Conservation (phyloP, 2,329 filamentous ascomycete genomes). For the Cercospora nicotianae region DNA sequence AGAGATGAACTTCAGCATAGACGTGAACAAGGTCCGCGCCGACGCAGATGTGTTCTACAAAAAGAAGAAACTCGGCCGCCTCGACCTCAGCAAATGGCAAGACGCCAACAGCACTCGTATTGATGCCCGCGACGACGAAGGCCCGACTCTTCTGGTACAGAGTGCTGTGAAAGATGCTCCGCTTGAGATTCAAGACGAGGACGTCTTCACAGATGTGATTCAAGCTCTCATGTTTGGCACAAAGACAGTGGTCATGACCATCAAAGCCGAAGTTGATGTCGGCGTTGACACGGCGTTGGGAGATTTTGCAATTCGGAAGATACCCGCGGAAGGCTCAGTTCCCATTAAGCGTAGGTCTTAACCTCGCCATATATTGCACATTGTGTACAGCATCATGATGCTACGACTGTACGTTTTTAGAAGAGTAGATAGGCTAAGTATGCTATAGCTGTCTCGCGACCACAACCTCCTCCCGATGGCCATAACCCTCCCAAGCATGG, state of each 20-base stretch:
- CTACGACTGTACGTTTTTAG: conserved; percentile 12
- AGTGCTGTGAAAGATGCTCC: conserved; percentile 77
- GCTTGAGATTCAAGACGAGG: conserved; percentile 75
- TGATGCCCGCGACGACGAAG: conserved; percentile 54
- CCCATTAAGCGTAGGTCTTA: conserved; percentile 85
- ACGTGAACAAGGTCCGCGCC: conserved; percentile 74
- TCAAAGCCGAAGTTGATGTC: conserved; percentile 80
- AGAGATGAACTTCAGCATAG: conserved; percentile 82
- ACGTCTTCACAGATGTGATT: conserved; percentile 78
- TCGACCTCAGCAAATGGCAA: conserved; percentile 82
- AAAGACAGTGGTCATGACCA: conserved; percentile 66
- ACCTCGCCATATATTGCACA: conserved; percentile 19
- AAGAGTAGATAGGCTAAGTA: conserved; percentile 33
- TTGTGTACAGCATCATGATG: conserved; percentile 18
- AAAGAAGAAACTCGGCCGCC: conserved; percentile 72
- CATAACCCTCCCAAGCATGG: conserved; percentile 18
- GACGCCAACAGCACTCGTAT: conserved; percentile 75
- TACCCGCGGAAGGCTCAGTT: conserved; percentile 80
- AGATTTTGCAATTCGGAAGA: conserved; percentile 73
- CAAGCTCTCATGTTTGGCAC: conserved; percentile 75
- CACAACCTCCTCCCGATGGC: conserved; percentile 14
- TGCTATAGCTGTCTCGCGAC: conserved; percentile 26
- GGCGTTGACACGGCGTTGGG: conserved; percentile 80
- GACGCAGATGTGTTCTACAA: conserved; percentile 79
- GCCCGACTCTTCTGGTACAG: conserved; percentile 68